Base-by-base conservation (phyloP, 139 green algal species). In the Picocystis salinarum region DNA sequence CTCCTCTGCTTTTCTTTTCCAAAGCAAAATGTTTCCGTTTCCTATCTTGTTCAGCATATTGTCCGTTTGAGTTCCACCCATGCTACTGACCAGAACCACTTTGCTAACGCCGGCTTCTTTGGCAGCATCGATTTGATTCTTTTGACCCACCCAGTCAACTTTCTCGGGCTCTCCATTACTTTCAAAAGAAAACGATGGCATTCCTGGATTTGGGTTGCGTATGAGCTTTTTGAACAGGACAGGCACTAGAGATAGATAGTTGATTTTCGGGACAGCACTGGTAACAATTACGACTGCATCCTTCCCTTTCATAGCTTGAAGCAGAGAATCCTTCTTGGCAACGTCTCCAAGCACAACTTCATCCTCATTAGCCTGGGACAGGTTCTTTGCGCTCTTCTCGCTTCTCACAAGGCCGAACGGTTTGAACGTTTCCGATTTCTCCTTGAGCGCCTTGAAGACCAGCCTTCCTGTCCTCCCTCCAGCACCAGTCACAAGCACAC, bases 1-100 rank as follows among this genome's bases (percentile, higher is more conserved):
- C 56, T 80, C 55, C 63, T 91, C 79, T 6, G 79, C 73, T 39
- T 75, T 77, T 39, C 78, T 64, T 66, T 89, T 91, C 75, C 75
- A 79, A 6, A 79, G 57, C 40, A 89, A 62, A 49, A 89, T 89
- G 60, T 89, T 79, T 29, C 77, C 59, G 44, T 66, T 42, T 1
- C 61, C 60, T n/a, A 69, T 56, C 28, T 40, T 64, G 55, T 69
- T 69, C 3, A 69, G 24, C 27, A 62, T 57, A 34, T 62, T 56
- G 19, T 34, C 28, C 1, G 45, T 49, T 42, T 66, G 52, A 15
- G 57, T 66, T 15, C 57, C 57, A 11, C 70, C 79, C 79, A 91
- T 88, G 55, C 23, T 59, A 28, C 53, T 50, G 5, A 91, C 51
- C 2, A 86, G 23, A 3, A 89, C 59, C 23, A 81, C 59, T 26